phyloP scores from a whole-genome alignment of 169 alveolate species.

The Plasmodium gonderi region DNA sequence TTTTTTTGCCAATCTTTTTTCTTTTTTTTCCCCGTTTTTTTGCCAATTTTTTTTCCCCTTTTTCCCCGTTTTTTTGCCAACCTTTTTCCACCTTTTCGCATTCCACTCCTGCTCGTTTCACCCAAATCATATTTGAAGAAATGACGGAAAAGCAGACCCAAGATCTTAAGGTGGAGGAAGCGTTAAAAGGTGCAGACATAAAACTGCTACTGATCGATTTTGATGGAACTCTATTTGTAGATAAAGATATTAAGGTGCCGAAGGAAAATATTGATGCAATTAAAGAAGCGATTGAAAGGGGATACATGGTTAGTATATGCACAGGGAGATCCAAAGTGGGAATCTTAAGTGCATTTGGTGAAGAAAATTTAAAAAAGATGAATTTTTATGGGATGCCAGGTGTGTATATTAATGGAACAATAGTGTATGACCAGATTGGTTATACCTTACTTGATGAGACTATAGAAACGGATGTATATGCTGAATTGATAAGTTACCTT shows the following conservation, averaged over 20 bases:
- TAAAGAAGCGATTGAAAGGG: conserved; percentile 61
- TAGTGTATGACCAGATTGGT: conserved; percentile 65
- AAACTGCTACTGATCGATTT: conserved; percentile 52
- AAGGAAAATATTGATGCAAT: conserved; percentile 73
- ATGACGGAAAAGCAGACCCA: not conserved
- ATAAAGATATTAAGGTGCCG: conserved; percentile 56
- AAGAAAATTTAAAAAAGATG: conserved; percentile 73
- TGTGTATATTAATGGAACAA: conserved; percentile 68
- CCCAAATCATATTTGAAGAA: no score
- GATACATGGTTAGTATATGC: conserved; percentile 64
- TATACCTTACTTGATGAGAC: conserved; percentile 63
- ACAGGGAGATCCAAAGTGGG: conserved; percentile 71
- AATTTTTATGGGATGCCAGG: conserved; percentile 74
- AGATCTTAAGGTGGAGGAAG: conserved; percentile 25
- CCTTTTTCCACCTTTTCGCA: not conserved
- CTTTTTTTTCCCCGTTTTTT: not conserved
- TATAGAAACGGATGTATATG: conserved; percentile 62
- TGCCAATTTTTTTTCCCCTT: not conserved
- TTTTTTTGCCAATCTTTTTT: not conserved
- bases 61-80: not conserved
- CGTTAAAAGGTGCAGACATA: conserved; percentile 58
- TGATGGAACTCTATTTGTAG: conserved; percentile 71
- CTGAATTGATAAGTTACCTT: conserved; percentile 53
- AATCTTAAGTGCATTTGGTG: conserved; percentile 74
- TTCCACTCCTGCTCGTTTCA: not conserved